Conservation (phyloP, 768 basidiomycete genomes). For the Auriscalpium orientale region DNA sequence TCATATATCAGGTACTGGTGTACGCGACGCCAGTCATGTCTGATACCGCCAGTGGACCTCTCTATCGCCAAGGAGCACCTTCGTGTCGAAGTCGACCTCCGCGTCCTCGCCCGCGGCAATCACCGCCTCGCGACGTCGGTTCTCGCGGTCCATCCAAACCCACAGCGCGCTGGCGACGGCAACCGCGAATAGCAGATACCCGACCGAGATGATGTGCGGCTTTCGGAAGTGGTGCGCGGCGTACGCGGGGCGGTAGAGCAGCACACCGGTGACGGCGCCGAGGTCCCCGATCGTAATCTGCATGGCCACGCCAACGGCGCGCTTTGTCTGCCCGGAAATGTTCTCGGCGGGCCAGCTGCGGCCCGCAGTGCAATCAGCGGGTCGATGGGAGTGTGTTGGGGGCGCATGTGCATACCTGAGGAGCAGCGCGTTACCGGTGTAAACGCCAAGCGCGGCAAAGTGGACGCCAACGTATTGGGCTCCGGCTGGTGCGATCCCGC, state of each 20-base stretch:
- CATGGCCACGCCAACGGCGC: slow-evolving; percentile 53
- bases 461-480: slow-evolving; percentile 52
- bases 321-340: slow-evolving; percentile 61
- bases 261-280: slow-evolving; percentile 51
- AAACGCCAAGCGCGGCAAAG: slow-evolving; percentile 48
- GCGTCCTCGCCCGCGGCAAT: slow-evolving; percentile 12
- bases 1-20: background rate
- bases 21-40: slow-evolving; percentile 1
- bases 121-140: slow-evolving; percentile 32
- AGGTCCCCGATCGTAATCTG: slow-evolving; percentile 59
- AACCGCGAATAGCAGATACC: slow-evolving; percentile 46
- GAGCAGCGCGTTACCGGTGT: slow-evolving; percentile 49
- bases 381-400: background rate
- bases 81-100: slow-evolving; percentile 15
- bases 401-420: slow-evolving; percentile 31
- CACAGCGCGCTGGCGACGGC: slow-evolving; percentile 37
- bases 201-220: slow-evolving; percentile 53
- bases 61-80: slow-evolving; percentile 22
- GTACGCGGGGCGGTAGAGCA: slow-evolving; percentile 48
- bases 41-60: slow-evolving; percentile 15
- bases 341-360: slow-evolving; percentile 52
- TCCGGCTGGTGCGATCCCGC: slow-evolving; percentile 27
- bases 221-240: slow-evolving; percentile 39
- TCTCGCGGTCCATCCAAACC: slow-evolving; percentile 43
- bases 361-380: background rate